Base-by-base conservation (phyloP, 225 moss, liverwort and hornwort species). In the Marchantia paleacea region DNA sequence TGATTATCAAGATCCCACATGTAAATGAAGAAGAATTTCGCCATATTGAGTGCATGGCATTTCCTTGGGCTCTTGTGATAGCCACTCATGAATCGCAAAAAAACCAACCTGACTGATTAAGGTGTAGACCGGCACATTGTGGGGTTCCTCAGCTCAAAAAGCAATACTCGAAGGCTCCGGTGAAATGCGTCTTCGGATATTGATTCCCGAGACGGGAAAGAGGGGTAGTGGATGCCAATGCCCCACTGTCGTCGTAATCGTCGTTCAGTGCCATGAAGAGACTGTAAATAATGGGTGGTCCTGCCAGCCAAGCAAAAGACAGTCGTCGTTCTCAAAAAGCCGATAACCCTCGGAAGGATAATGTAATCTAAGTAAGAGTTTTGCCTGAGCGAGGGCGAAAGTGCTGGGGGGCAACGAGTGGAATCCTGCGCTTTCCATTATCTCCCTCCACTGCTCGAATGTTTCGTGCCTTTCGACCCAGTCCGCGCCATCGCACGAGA, bases 271-370 rank as follows among this genome's bases (percentile, higher is more conserved):
- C 97, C 97, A 97, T 67, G 94, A 91, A 50, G 97, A 97, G 76
- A 97, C 97, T 67, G 93, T 86, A 84, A 94, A 92, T 10, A 97
- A 88, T 6, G 93, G 91, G 80, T 88, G 90, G 73, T 97, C 92
- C 85, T 92, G 94, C 97, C 97, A 97, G 51, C 97, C 97, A 22
- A 97, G 78, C 75, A 85, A 81, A 61, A 97, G 85, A 10, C 88
- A 91, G 47, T 91, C 94, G 22, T 89, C 89, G 47, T 82, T 90
- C 79, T 97, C 93, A 80, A 92, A 89, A 54, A 94, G 89, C 84
- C 89, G 90, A 80, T 91, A 97, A 24, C 97, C 97, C 57, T 94
- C 97, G 8, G 94, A 93, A 52, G 97, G 97, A 86, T 97, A 94
- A 55, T 97, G 97, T 75, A 97, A 87, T 75, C 93, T 88, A 19